A percentile compares a stretch with the other conserved stretches of the same genome.
Conservation (phyloP, 352 stramenopile species). For the Globisporangium nodosum region DNA sequence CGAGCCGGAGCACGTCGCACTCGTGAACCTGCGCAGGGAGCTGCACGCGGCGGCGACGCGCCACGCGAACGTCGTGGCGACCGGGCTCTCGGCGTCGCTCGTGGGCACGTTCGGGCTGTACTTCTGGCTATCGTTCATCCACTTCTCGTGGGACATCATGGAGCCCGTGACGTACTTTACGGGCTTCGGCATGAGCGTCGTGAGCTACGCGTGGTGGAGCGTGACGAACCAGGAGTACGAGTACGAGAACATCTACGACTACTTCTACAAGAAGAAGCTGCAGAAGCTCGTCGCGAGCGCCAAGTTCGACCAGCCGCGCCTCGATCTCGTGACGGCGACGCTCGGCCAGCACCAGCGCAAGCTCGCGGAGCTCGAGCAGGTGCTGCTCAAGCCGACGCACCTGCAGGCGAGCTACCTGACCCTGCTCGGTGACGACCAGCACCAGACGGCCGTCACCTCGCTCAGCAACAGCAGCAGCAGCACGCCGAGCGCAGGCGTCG, state of each 20-base stretch:
- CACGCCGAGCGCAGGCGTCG: not conserved
- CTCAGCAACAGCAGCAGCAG: not conserved
- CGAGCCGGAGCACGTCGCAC: constrained; percentile 61
- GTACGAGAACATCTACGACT: constrained; percentile 87
- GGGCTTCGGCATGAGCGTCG: constrained; percentile 69
- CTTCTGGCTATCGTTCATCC: constrained; percentile 85
- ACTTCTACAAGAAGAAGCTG: constrained; percentile 67
- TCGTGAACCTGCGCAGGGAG: constrained; percentile 57
- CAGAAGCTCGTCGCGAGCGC: constrained; percentile 46
- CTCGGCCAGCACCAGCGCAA: constrained; percentile 30
- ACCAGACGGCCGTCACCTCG: not conserved
- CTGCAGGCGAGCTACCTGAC: constrained; percentile 69
- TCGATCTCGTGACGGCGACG: constrained; percentile 32
- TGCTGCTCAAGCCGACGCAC: constrained; percentile 59
- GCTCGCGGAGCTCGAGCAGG: constrained; percentile 44
- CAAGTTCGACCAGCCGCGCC: constrained; percentile 50
- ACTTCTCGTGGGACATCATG: constrained; percentile 90
- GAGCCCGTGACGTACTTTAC: constrained; percentile 89
- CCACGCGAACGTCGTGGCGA: constrained; percentile 52
- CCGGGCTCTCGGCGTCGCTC: constrained; percentile 51
- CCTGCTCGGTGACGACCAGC: constrained; percentile 28
- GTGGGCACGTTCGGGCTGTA: constrained; percentile 79
- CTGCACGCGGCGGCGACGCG: constrained; percentile 53
- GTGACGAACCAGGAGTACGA: constrained; percentile 85
- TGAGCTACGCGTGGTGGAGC: constrained; percentile 83